Evolutionary conservation across 1,284 basidiomycete genomes (phyloP).

Genomic region (Baeospora myosura): DNA sequence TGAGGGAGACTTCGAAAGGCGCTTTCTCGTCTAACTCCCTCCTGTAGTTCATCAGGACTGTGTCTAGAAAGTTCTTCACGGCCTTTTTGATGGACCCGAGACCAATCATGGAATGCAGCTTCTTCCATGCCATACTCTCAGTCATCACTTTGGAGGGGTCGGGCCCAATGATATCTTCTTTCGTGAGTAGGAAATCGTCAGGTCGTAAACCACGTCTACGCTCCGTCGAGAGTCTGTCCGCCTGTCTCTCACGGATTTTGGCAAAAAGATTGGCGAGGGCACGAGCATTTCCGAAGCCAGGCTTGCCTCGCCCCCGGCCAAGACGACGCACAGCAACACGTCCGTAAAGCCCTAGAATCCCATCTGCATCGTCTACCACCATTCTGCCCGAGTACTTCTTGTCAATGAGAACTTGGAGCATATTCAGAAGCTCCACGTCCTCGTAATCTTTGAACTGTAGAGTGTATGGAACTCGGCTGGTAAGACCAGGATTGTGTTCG

Average conservation of each 20-base stretch:
- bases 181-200: constrained; percentile 42
- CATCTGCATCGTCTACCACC: constrained; percentile 50
- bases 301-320: constrained; percentile 42
- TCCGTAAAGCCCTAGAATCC: constrained; percentile 44
- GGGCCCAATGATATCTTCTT: constrained; percentile 57
- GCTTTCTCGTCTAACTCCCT: constrained; percentile 50
- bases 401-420: constrained; percentile 41
- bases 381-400: constrained; percentile 42
- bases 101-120: constrained; percentile 48
- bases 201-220: constrained; percentile 30
- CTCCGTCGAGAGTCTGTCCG: constrained; percentile 34
- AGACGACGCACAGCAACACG: constrained; percentile 50
- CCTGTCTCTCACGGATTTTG: constrained; percentile 42
- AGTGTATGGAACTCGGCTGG: constrained; percentile 53
- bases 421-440: constrained; percentile 44
- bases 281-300: constrained; percentile 62
- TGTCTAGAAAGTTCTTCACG: constrained; percentile 38
- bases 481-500: constrained; percentile 61
- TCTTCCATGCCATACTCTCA: constrained; percentile 41
- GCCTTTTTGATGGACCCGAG: constrained; percentile 50
- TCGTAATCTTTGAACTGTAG: constrained; percentile 58
- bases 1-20: constrained; percentile 47
- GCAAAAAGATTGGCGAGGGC: constrained; percentile 45
- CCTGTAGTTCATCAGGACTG: constrained; percentile 46
- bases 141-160: constrained; percentile 44